A percentile compares a stretch with the other conserved stretches of the same genome.
These are phyloP conservation scores for Berberis vulgaris DNA, from an alignment of 164 flowering plant genomes.

Conservation along the genomic window DNA sequence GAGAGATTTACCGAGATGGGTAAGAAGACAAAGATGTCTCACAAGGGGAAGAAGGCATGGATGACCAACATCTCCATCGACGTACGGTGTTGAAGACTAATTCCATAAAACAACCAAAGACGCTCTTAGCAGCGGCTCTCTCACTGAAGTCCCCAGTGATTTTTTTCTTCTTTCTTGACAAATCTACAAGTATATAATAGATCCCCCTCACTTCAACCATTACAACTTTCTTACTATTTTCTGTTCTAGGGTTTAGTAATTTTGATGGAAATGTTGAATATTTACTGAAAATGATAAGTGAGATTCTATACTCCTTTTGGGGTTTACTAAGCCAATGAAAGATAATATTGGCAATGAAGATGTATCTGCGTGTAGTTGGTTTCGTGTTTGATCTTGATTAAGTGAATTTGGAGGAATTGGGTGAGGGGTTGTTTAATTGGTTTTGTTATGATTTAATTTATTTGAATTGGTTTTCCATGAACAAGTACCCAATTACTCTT, in stretches of 20 bases:
- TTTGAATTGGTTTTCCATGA: too few relatives aligned
- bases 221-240: not conserved
- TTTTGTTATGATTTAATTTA: too few relatives aligned
- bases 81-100: constrained; percentile 55
- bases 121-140: constrained; percentile 83
- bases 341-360: too few relatives aligned
- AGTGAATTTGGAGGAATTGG: too few relatives aligned
- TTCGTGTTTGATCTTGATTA: too few relatives aligned
- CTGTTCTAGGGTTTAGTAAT: not conserved
- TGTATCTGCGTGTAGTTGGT: too few relatives aligned
- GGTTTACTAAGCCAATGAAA: not conserved
- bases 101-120: constrained; percentile 80
- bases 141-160: constrained; percentile 45
- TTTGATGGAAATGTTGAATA: not conserved
- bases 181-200: constrained; percentile 44
- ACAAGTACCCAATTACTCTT: too few relatives aligned
- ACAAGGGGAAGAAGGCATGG: constrained; percentile 97
- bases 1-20: not conserved
- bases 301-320: not conserved
- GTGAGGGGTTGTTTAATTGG: too few relatives aligned
- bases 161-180: constrained; percentile 76
- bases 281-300: too few relatives aligned
- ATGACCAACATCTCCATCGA: constrained; percentile 78
- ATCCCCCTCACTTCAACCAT: not conserved
- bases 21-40: constrained; percentile 48